These are phyloP conservation scores for Limnomonas spitsbergensis DNA, from an alignment of 139 green algal species.

Conservation along the genomic window DNA sequence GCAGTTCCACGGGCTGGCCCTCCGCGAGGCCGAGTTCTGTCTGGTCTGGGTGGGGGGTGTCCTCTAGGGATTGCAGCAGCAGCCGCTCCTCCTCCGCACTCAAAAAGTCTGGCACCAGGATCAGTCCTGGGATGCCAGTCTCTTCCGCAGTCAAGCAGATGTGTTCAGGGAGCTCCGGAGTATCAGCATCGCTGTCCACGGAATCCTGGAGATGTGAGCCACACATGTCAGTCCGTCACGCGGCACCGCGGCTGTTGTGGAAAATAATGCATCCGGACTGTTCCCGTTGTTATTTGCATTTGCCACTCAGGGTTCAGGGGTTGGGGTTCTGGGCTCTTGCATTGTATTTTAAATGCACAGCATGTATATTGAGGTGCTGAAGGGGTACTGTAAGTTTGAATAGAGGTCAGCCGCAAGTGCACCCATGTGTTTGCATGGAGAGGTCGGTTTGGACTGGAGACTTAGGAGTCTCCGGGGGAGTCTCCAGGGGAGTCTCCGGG, in stretches of 20 bases:
- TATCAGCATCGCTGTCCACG: not conserved
- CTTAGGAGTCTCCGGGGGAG: too few relatives aligned
- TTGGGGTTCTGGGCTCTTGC: too few relatives aligned
- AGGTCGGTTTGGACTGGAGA: too few relatives aligned
- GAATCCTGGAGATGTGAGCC: not conserved
- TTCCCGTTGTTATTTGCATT: not conserved
- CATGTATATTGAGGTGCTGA: too few relatives aligned
- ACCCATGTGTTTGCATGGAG: too few relatives aligned
- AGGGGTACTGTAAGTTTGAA: too few relatives aligned
- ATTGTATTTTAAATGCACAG: too few relatives aligned
- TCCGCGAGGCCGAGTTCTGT: not conserved
- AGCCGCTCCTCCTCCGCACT: constrained; percentile 47
- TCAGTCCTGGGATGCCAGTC: constrained; percentile 64
- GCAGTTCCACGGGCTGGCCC: not conserved
- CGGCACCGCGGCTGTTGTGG: not conserved
- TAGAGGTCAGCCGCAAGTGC: too few relatives aligned
- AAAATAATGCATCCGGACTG: not conserved
- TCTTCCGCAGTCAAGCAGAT: constrained; percentile 1
- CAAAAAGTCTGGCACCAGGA: constrained; percentile 60
- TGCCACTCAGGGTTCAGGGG: not conserved
- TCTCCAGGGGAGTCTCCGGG: too few relatives aligned
- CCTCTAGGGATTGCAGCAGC: constrained; percentile 58
- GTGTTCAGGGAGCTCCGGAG: not conserved
- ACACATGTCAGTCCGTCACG: too few relatives aligned
- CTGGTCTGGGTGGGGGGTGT: not conserved